Conservation (phyloP, 352 stramenopile species). For the Phytophthora fragariaefolia region DNA sequence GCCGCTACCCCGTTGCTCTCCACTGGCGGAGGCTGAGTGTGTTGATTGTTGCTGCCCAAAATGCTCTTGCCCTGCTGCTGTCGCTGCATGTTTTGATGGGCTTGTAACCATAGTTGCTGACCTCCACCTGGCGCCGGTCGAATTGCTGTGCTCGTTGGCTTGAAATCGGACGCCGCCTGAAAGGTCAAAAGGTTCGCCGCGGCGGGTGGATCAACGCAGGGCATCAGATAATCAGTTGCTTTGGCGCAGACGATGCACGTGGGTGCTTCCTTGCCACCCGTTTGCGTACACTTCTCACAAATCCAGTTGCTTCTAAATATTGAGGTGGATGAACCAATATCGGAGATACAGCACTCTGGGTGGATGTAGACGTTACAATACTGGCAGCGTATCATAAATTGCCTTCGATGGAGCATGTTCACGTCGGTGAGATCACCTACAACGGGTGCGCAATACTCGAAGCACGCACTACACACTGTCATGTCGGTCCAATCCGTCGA, state of each 20-base stretch:
- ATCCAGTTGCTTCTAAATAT: constrained; percentile 87
- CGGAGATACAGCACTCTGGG: constrained; percentile 79
- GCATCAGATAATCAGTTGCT: constrained; percentile 83
- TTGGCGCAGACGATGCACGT: constrained; percentile 73
- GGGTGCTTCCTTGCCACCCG: constrained; percentile 42
- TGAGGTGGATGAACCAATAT: constrained; percentile 59
- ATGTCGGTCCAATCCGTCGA: constrained; percentile 69
- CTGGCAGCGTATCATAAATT: constrained; percentile 88
- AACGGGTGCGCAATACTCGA: constrained; percentile 69
- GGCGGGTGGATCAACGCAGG: constrained; percentile 44
- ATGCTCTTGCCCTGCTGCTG: constrained; percentile 23
- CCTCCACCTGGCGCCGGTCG: constrained; percentile 28
- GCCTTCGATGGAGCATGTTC: constrained; percentile 68
- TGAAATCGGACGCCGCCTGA: constrained; percentile 16
- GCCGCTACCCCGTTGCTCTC: constrained; percentile 19
- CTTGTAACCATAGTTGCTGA: constrained; percentile 41
- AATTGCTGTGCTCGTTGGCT: constrained; percentile 17
- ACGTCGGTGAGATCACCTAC: constrained; percentile 49
- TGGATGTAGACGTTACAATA: constrained; percentile 88
- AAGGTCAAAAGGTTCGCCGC: constrained; percentile 7
- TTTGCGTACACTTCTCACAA: constrained; percentile 78
- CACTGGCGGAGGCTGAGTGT: constrained; percentile 6
- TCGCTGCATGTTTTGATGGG: constrained; percentile 35
- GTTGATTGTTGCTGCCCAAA: constrained; percentile 3
- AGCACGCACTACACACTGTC: constrained; percentile 78